These are phyloP conservation scores for Aschersonia sp. DNA, from an alignment of 2,329 filamentous ascomycete genomes.

Conservation along the genomic window DNA sequence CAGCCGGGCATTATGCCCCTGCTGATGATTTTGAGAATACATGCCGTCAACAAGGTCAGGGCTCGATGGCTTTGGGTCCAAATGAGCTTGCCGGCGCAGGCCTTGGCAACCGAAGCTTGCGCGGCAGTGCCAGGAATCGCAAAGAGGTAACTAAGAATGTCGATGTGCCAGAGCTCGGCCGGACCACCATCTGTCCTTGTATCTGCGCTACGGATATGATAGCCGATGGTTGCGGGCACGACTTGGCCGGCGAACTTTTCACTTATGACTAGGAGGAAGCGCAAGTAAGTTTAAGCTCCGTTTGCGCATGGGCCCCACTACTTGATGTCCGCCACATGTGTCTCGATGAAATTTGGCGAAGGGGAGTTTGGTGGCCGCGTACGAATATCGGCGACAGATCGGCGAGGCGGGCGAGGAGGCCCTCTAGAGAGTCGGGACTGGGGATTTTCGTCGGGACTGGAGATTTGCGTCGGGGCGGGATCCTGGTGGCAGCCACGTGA, in stretches of 20 bases:
- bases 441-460: no score
- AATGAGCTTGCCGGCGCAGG: constrained; percentile 13
- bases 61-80: constrained; percentile 5
- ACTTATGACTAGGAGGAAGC: constrained; percentile 13
- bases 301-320: constrained; percentile 22
- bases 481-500: neutral
- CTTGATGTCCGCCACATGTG: constrained; percentile 9
- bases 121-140: constrained; percentile 7
- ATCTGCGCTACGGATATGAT: neutral
- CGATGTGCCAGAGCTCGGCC: constrained; percentile 5
- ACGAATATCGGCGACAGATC: constrained; percentile 15
- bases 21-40: constrained; percentile 60
- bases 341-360: constrained; percentile 5
- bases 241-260: constrained; percentile 6
- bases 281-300: constrained; percentile 18
- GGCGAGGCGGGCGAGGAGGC: constrained; percentile 4
- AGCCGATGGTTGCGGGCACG: no score
- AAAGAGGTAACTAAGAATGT: constrained; percentile 1
- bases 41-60: constrained; percentile 31
- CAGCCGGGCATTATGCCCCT: constrained; percentile 61
- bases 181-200: constrained; percentile 12
- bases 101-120: constrained; percentile 12
- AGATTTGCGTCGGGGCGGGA: neutral
- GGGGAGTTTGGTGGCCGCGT: constrained; percentile 3
- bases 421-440: no score